These are phyloP conservation scores for Kwoniella pini DNA, from an alignment of 768 basidiomycete genomes.

Conservation along the genomic window DNA sequence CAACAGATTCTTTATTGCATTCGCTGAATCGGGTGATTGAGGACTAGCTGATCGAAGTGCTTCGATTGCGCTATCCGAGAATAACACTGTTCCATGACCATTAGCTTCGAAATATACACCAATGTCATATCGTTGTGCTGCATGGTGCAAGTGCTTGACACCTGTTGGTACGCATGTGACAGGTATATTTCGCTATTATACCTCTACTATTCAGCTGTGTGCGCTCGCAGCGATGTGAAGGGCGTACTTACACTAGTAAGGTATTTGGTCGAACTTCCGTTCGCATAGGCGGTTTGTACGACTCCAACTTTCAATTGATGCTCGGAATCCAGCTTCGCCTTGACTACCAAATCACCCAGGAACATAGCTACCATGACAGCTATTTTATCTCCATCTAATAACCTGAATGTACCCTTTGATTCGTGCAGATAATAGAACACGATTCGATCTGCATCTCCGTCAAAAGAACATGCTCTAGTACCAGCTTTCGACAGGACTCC, in stretches of 20 bases:
- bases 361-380: conserved; percentile 89
- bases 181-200: conserved; percentile 70
- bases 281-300: conserved; percentile 98
- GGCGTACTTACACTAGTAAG: conserved; percentile 59
- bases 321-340: conserved; percentile 75
- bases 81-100: conserved; percentile 95
- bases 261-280: conserved; percentile 94
- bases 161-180: conserved; percentile 95
- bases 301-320: conserved; percentile 80
- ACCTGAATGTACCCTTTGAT: conserved; percentile 62
- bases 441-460: conserved; percentile 95
- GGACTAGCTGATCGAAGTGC: conserved; percentile 68
- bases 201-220: conserved; percentile 2
- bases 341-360: conserved; percentile 83
- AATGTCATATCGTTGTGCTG: conserved; percentile 86
- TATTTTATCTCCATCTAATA: conserved; percentile 99
- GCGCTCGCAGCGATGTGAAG: background rate
- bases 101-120: conserved; percentile 99
- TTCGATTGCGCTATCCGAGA: conserved; percentile 73
- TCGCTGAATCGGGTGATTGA: conserved; percentile 76
- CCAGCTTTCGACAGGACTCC: conserved; percentile 57
- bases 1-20: conserved; percentile 72
- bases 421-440: conserved; percentile 81
- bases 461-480: conserved; percentile 84
- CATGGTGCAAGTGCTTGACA: conserved; percentile 97